Conservation (phyloP, 1,284 basidiomycete species). For the Tausonia pullulans region DNA sequence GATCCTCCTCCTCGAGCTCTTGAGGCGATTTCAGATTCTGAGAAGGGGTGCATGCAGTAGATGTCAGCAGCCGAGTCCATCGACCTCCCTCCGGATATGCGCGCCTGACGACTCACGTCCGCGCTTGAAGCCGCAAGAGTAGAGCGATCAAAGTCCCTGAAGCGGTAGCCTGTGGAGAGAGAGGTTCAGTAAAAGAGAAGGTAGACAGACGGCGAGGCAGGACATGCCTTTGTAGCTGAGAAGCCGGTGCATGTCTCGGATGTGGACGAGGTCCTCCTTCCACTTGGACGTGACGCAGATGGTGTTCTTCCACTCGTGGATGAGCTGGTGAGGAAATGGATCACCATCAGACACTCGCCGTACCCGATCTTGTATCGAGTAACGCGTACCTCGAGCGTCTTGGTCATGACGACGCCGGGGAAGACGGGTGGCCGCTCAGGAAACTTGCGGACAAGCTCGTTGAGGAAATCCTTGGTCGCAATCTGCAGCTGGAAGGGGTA, state of each 20-base stretch:
- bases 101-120: slow-evolving; percentile 36
- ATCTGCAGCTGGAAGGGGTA: slow-evolving; percentile 96
- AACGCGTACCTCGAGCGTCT: slow-evolving; percentile 65
- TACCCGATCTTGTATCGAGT: too few species aligned
- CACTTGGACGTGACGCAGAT: slow-evolving; percentile 82
- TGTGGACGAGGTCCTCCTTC: slow-evolving; percentile 94
- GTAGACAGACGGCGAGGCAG: not conserved
- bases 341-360: too few species aligned
- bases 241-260: slow-evolving; percentile 93
- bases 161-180: slow-evolving; percentile 57
- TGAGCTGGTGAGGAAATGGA: slow-evolving; percentile 32
- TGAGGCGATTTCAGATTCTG: slow-evolving; percentile 88
- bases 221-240: slow-evolving; percentile 77
- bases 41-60: not conserved
- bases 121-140: slow-evolving; percentile 39
- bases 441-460: slow-evolving; percentile 94
- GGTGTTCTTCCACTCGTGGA: slow-evolving; percentile 90
- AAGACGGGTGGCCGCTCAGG: slow-evolving; percentile 94
- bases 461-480: slow-evolving; percentile 96
- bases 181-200: not conserved
- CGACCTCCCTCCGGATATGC: not conserved
- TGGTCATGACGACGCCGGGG: slow-evolving; percentile 84
- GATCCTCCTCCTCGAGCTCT: slow-evolving; percentile 91
- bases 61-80: not conserved
- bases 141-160: slow-evolving; percentile 49